phyloP scores from a whole-genome alignment of 2,329 filamentous ascomycete genomes.

The Aphanocladium album region DNA sequence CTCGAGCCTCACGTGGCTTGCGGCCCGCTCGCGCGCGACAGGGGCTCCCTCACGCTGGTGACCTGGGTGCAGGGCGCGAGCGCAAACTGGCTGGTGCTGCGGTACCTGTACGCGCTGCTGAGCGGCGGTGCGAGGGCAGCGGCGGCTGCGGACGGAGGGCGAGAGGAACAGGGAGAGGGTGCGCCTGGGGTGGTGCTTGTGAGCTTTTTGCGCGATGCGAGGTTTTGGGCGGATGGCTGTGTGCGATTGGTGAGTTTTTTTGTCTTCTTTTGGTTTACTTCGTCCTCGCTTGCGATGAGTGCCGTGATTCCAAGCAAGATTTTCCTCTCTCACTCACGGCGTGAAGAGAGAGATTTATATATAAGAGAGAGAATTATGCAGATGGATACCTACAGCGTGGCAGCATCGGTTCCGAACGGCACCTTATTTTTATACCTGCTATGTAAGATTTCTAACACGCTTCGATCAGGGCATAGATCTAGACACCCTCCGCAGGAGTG shows the following conservation, averaged over 20 bases:
- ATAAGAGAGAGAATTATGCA: too few species aligned
- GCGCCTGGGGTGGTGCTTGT: constrained; percentile 62
- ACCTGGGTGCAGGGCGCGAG: constrained; percentile 62
- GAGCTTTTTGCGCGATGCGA: constrained; percentile 73
- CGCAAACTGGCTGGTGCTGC: constrained; percentile 60
- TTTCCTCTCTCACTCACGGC: too few species aligned
- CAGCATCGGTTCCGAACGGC: too few species aligned
- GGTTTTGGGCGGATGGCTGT: constrained; percentile 72
- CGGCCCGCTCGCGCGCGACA: constrained; percentile 47
- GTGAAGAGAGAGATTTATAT: too few species aligned
- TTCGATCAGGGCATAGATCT: constrained; percentile 62
- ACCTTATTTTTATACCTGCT: too few species aligned
- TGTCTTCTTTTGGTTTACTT: neutral
- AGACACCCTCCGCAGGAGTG: constrained; percentile 50
- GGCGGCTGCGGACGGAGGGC: neutral
- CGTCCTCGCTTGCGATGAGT: too few species aligned
- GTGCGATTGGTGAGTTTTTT: constrained; percentile 53
- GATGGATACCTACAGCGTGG: too few species aligned
- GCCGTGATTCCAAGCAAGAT: too few species aligned
- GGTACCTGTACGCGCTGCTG: constrained; percentile 38
- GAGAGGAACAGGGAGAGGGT: constrained; percentile 24
- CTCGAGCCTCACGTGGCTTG: constrained; percentile 55
- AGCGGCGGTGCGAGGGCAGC: constrained; percentile 16
- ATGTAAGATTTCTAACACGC: too few species aligned
- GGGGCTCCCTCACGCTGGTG: constrained; percentile 54